Evolutionary conservation across 2,329 filamentous ascomycete species (phyloP), one percentile per base, ranked within the genome.

Genomic region (Chrysoporthe puriensis): DNA sequence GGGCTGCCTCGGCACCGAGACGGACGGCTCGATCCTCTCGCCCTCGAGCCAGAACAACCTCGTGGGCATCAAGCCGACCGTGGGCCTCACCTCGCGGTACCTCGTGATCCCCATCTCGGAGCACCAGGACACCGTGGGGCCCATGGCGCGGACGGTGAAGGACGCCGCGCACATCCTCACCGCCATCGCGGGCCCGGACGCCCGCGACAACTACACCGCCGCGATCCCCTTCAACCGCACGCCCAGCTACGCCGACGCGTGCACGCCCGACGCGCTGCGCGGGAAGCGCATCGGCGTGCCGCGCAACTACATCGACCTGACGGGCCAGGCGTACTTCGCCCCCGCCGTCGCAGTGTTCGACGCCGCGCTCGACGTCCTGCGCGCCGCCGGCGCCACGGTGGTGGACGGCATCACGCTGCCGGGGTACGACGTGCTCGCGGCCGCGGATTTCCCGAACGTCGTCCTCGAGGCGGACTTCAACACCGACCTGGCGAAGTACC

Each of bases 231-330:
- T 80, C 69, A 79, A 80, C 9, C 75, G 63, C 26, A 42, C 61
- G 1, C 89, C 89, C 0, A 81, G 92, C 74, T 92, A 91, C 71
- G 83, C 86, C 9, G 81, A 79, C 2, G 86, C 88, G 0, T 86
- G 89, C 73, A 81, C 86, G 26, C 76, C 81, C 26, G 81, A 81
- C 14, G 82, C 83, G 0, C 79, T 91, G 0, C 69, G 77, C 13
- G 87, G 86, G 8, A 86, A 86, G 63, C 83, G 89, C 1, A 87
- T 92, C 36, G 90, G 90, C 3, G 82, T 92, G 3, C 86, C 89
- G 0, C 81, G 85, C 21, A 90, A 90, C 71, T 80, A 85, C 1
- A 79, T 91, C 44, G 78, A 79, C 44, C n/a, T 26, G 36, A 46
- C 58, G n/a, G 11, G 21, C 1, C 21, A 32, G 11, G 50, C 14